Percentiles rank a stretch among this genome's conserved stretches.
Conservation (phyloP, 2,329 filamentous ascomycete genomes). For the Diaporthe vexans region DNA sequence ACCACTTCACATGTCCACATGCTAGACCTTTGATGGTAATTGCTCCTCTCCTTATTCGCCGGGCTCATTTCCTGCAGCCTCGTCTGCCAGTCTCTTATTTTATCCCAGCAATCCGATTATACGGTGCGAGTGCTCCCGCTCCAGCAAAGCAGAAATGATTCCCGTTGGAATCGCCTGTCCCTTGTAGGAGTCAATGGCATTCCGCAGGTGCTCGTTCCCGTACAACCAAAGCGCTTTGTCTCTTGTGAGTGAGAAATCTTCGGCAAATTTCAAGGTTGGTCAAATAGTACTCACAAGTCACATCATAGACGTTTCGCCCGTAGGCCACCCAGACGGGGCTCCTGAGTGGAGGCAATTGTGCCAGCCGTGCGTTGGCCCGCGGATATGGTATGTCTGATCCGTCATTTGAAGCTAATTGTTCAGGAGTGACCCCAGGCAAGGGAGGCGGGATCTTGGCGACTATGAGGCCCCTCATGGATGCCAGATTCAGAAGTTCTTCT, state of each 20-base stretch:
- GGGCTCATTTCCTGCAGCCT: too few species aligned
- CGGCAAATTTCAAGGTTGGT: not conserved
- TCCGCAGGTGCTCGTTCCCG: not conserved
- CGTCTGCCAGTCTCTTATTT: not conserved
- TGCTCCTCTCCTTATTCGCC: not conserved
- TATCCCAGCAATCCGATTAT: not conserved
- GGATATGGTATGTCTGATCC: not conserved
- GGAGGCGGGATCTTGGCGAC: slow-evolving; percentile 5
- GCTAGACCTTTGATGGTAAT: not conserved
- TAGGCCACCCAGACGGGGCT: slow-evolving; percentile 2
- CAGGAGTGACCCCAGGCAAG: not conserved
- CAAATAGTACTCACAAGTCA: not conserved
- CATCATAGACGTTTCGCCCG: not conserved
- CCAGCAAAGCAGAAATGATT: not conserved
- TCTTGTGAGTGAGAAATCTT: not conserved
- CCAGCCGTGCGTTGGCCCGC: not conserved
- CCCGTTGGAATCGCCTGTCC: not conserved
- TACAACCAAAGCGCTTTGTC: not conserved
- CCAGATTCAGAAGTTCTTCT: not conserved
- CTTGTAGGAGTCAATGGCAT: not conserved
- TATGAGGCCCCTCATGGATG: slow-evolving; percentile 1
- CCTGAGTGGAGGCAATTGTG: not conserved
- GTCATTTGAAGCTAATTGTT: not conserved
- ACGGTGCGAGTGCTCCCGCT: slow-evolving; percentile 3
- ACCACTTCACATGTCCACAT: too few species aligned